Conservation (phyloP, 2,329 filamentous ascomycete species). For the Metarhizium brunneum region DNA sequence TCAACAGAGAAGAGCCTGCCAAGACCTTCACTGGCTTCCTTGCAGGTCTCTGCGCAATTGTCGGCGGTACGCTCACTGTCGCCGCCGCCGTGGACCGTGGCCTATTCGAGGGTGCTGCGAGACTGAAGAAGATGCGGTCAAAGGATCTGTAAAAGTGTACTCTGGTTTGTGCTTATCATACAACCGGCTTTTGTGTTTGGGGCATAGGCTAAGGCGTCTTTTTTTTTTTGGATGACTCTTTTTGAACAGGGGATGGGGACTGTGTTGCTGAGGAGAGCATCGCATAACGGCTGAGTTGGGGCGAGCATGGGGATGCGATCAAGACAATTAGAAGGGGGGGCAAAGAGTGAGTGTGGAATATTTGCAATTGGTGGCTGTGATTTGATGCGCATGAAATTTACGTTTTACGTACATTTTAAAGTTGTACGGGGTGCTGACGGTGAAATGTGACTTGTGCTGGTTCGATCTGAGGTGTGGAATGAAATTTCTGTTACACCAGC, state of each 20-base stretch:
- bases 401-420: no score
- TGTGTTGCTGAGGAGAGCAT: background rate
- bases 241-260: background rate
- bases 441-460: no score
- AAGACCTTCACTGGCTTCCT: constrained; percentile 91
- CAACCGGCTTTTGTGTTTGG: background rate
- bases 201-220: constrained; percentile 12
- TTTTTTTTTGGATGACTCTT: background rate
- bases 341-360: background rate
- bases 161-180: background rate
- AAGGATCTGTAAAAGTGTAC: constrained; percentile 42
- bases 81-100: constrained; percentile 88
- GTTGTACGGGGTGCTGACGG: no score
- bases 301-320: background rate
- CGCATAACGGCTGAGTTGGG: background rate
- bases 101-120: constrained; percentile 77
- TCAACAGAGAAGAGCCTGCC: constrained; percentile 84
- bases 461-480: no score
- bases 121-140: constrained; percentile 75
- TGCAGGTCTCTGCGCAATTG: constrained; percentile 86
- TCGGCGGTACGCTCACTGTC: constrained; percentile 91
- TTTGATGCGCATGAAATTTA: no score
- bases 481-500: no score
- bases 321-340: background rate
- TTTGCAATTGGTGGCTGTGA: background rate